These are phyloP conservation scores for Gloeopeniophorella convolvens DNA, from an alignment of 768 basidiomycete genomes.

Conservation along the genomic window DNA sequence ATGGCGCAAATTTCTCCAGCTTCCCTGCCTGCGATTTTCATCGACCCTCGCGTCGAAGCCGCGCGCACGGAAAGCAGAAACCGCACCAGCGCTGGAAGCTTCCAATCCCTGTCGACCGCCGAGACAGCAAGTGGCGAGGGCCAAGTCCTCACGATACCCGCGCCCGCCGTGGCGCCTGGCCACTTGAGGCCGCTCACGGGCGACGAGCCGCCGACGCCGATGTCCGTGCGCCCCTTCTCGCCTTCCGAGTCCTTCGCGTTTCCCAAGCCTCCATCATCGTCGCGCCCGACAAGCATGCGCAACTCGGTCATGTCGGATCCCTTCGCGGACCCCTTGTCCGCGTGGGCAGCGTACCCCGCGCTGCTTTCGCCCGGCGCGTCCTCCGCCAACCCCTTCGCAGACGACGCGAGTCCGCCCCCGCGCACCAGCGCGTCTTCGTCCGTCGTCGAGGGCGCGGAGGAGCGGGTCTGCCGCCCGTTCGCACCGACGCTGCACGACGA, in stretches of 20 bases:
- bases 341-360: neutral
- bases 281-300: neutral
- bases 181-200: constrained; percentile 19
- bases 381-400: constrained; percentile 25
- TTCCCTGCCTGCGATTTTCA: no score
- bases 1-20: constrained; percentile 4
- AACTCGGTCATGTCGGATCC: neutral
- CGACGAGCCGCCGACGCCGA: constrained; percentile 38
- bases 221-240: constrained; percentile 61
- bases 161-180: neutral
- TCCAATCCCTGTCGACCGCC: no score
- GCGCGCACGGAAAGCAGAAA: no score
- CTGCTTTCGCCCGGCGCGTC: neutral
- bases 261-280: constrained; percentile 49
- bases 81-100: no score
- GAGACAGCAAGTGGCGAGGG: no score
- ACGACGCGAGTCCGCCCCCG: constrained; percentile 21
- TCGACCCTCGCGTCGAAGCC: no score
- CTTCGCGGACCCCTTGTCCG: neutral
- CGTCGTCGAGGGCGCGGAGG: constrained; percentile 35
- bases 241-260: constrained; percentile 64
- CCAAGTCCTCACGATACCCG: neutral
- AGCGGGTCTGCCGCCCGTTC: constrained; percentile 52
- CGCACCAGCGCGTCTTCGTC: constrained; percentile 14
- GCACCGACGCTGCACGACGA: constrained; percentile 53